A percentile compares a stretch with the other conserved stretches of the same genome.
These are phyloP conservation scores for Penicillium corylophilum DNA, from an alignment of 2,329 filamentous ascomycete genomes.

Conservation along the genomic window DNA sequence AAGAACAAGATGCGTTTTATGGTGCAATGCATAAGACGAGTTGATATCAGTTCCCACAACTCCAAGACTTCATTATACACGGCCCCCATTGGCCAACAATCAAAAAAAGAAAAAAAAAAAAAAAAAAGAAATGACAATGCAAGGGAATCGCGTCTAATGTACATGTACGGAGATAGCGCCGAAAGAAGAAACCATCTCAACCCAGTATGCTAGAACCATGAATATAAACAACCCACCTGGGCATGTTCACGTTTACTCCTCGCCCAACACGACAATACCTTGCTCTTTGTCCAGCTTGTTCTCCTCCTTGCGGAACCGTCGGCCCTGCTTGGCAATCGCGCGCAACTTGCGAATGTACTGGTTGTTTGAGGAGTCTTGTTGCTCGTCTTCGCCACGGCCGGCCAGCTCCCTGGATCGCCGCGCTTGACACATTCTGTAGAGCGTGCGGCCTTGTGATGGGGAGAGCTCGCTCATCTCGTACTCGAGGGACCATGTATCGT, in stretches of 20 bases:
- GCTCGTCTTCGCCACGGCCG: conserved; percentile 39
- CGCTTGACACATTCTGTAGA: conserved; percentile 59
- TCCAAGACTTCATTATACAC: not conserved
- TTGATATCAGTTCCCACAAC: not conserved
- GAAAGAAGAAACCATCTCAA: not conserved
- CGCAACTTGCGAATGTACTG: conserved; percentile 46
- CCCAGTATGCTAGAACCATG: not conserved
- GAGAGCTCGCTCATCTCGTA: conserved; percentile 70
- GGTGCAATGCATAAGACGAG: not conserved
- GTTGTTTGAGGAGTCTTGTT: conserved; percentile 41
- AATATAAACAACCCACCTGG: too few relatives aligned
- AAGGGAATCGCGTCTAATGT: not conserved
- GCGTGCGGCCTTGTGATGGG: conserved; percentile 42
- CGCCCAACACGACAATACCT: conserved; percentile 35
- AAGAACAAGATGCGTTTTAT: too few relatives aligned
- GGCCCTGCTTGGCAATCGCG: conserved; percentile 55
- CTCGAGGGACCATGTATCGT: conserved; percentile 69
- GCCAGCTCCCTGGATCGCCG: conserved; percentile 54
- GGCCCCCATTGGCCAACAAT: not conserved
- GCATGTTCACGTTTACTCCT: not conserved
- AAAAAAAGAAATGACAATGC: not conserved
- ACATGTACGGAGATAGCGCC: not conserved
- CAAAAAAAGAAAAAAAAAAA: not conserved
- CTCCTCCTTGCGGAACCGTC: conserved; percentile 56
- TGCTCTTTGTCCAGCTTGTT: conserved; percentile 52